Evolutionary conservation across 2,329 filamentous ascomycete species (phyloP).

Genomic region (Mycosphaerella sp.): DNA sequence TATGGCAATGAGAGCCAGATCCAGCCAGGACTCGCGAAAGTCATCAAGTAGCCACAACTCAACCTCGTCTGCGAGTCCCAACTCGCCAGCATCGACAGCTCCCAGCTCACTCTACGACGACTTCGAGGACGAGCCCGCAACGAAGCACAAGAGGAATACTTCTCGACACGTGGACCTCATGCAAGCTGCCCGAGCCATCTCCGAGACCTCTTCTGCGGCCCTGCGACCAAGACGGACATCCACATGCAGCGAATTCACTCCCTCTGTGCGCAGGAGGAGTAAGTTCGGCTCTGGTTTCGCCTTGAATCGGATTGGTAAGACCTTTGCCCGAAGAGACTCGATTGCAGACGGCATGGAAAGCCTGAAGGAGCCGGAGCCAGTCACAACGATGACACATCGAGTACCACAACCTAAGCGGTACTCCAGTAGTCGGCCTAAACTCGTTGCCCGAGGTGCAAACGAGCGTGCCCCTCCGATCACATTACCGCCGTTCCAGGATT

Average conservation of each 20-base stretch:
- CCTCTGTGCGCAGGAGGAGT: slow-evolving; percentile 16
- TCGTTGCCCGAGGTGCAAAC: slow-evolving; percentile 31
- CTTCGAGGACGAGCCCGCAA: slow-evolving; percentile 5
- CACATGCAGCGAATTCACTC: background rate
- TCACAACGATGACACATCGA: slow-evolving; percentile 5
- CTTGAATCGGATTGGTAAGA: slow-evolving; percentile 20
- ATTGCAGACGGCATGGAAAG: slow-evolving; percentile 9
- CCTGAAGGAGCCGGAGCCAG: slow-evolving; percentile 1
- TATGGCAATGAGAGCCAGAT: slow-evolving; percentile 13
- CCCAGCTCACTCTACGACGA: slow-evolving; percentile 22
- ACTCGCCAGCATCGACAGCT: slow-evolving; percentile 22
- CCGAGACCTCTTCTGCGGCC: background rate
- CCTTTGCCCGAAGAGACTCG: slow-evolving; percentile 6
- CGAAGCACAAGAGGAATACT: slow-evolving; percentile 3
- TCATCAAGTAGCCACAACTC: slow-evolving; percentile 13
- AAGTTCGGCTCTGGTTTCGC: slow-evolving; percentile 24
- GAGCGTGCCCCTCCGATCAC: slow-evolving; percentile 31
- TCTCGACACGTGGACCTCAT: slow-evolving; percentile 20
- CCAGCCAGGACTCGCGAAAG: slow-evolving; percentile 17
- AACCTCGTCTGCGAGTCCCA: slow-evolving; percentile 11
- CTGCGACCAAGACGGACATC: background rate
- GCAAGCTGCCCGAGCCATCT: slow-evolving; percentile 14
- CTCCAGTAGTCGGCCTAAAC: slow-evolving; percentile 22
- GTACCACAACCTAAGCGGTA: slow-evolving; percentile 13
- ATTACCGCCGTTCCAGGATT: slow-evolving; percentile 30